A percentile compares a stretch with the other conserved stretches of the same genome.
phyloP scores from a whole-genome alignment of 1,284 basidiomycete genomes.

The Pseudozyma tsukubaensis region DNA sequence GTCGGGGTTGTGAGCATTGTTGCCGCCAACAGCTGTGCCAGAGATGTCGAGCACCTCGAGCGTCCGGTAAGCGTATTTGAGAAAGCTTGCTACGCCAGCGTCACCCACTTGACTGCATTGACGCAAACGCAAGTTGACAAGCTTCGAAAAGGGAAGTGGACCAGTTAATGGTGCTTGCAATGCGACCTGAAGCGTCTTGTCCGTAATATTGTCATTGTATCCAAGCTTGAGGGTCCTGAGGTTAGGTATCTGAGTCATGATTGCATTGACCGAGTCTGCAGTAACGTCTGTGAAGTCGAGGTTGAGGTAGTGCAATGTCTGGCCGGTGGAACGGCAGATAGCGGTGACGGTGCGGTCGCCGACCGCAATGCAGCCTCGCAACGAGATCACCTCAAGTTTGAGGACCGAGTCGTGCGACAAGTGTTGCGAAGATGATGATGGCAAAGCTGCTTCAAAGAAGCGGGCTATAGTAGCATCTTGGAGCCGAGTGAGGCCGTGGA shows the following conservation, averaged over 20 bases:
- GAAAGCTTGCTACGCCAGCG: constrained; percentile 23
- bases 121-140: constrained; percentile 27
- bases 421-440: neutral
- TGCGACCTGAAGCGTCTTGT: constrained; percentile 18
- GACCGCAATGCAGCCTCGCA: constrained; percentile 32
- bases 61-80: constrained; percentile 20
- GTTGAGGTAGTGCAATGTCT: constrained; percentile 38
- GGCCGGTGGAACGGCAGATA: constrained; percentile 24
- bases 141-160: constrained; percentile 22
- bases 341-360: constrained; percentile 33
- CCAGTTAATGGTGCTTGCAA: constrained; percentile 18
- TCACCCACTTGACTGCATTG: constrained; percentile 30
- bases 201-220: constrained; percentile 34
- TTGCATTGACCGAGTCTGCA: constrained; percentile 18
- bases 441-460: constrained; percentile 25
- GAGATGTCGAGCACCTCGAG: constrained; percentile 35
- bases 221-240: constrained; percentile 36
- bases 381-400: constrained; percentile 28
- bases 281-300: constrained; percentile 44
- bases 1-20: constrained; percentile 20
- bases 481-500: constrained; percentile 39
- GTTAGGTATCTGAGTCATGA: constrained; percentile 19
- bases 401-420: constrained; percentile 6
- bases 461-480: constrained; percentile 30
- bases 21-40: constrained; percentile 17